These are phyloP conservation scores for Penicillium ochrochloron DNA, from an alignment of 495 filamentous ascomycete species.

Conservation along the genomic window DNA sequence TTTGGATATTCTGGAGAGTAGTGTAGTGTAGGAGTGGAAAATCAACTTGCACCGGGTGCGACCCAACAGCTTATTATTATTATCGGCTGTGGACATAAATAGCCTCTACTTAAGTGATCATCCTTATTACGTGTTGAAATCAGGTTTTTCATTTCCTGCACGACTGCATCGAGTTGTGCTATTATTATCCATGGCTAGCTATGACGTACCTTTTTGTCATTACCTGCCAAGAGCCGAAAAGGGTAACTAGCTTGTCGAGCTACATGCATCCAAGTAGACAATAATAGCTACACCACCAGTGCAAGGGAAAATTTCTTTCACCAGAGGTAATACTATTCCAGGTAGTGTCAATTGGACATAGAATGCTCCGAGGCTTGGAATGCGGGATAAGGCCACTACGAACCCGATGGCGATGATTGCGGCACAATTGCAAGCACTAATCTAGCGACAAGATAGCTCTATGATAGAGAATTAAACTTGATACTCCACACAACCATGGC, in stretches of 20 bases:
- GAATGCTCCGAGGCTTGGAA: too few species aligned
- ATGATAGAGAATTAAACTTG: neutral
- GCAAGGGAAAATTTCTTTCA: too few species aligned
- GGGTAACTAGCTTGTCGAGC: neutral
- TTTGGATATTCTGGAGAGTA: constrained; percentile 4
- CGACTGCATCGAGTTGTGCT: neutral
- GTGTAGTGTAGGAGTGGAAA: neutral
- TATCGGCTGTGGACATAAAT: neutral
- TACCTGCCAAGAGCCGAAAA: constrained; percentile 18
- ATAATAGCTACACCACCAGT: too few species aligned
- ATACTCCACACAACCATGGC: too few species aligned
- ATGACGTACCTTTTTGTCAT: constrained; percentile 33
- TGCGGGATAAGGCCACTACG: neutral
- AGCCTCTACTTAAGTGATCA: neutral
- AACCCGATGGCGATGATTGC: neutral
- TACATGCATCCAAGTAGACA: neutral
- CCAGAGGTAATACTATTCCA: too few species aligned
- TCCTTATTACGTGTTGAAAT: constrained; percentile 6
- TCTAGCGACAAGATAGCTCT: neutral
- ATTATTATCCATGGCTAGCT: neutral
- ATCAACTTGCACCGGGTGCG: neutral
- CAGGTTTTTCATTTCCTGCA: constrained; percentile 11
- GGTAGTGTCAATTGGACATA: too few species aligned
- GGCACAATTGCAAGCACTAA: neutral
- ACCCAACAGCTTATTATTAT: neutral